Conservation (phyloP, 2,329 filamentous ascomycete genomes). For the Fusarium clavum region DNA sequence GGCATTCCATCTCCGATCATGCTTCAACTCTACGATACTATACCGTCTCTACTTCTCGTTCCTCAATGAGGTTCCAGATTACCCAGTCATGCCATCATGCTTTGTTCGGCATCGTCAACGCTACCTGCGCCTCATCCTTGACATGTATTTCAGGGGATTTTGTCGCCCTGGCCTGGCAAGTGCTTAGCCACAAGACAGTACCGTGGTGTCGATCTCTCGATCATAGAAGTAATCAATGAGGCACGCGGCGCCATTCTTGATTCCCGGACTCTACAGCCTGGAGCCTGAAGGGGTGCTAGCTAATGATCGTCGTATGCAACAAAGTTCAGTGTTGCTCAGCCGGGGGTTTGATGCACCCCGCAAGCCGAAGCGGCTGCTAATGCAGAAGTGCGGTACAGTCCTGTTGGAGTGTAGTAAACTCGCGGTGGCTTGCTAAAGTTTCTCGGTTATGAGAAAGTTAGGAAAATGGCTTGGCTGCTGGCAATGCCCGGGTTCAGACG, state of each 20-base stretch:
- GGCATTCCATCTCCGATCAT: slow-evolving; percentile 30
- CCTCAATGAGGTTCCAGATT: not conserved
- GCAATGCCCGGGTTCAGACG: slow-evolving; percentile 8
- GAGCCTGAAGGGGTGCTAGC: slow-evolving; percentile 3
- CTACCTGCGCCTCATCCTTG: not conserved
- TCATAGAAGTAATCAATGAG: not conserved
- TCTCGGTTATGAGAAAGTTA: slow-evolving; percentile 11
- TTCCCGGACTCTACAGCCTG: slow-evolving; percentile 8
- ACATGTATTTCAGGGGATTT: not conserved
- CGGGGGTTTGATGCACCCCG: slow-evolving; percentile 33
- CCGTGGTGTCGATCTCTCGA: slow-evolving; percentile 8
- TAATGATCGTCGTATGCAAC: slow-evolving; percentile 25
- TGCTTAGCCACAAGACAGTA: not conserved
- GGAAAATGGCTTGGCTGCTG: not conserved
- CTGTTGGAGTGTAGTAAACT: slow-evolving; percentile 1
- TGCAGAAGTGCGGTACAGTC: slow-evolving; percentile 19
- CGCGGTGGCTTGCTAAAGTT: slow-evolving; percentile 2
- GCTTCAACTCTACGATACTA: not conserved
- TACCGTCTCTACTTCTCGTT: not conserved
- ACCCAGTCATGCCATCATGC: not conserved
- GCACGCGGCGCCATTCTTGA: slow-evolving; percentile 1
- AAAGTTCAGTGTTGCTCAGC: slow-evolving; percentile 34
- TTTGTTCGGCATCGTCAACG: not conserved
- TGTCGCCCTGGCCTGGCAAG: not conserved
- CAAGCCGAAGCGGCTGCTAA: slow-evolving; percentile 35